Evolutionary conservation across 2,329 filamentous ascomycete genomes (phyloP).

Genomic region (Metarhizium sp.): DNA sequence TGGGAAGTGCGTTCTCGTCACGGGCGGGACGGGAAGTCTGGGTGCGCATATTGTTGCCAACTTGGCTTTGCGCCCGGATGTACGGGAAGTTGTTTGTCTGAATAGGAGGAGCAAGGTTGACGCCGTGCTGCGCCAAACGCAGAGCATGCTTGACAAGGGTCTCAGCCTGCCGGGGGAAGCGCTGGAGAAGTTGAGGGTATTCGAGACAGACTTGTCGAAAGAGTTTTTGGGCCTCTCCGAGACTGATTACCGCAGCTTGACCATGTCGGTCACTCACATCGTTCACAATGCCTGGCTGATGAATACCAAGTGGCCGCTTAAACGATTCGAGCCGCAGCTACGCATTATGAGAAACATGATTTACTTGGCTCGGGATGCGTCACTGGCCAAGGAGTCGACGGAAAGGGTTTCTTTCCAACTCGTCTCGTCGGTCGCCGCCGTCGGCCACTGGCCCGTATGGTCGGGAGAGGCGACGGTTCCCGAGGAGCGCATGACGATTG

Average conservation of each 20-base stretch:
- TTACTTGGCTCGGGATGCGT: constrained; percentile 28
- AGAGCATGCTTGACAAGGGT: background rate
- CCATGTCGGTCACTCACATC: constrained; percentile 32
- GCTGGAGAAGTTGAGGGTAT: background rate
- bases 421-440: background rate
- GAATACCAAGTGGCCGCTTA: constrained; percentile 21
- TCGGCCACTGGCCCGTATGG: constrained; percentile 20
- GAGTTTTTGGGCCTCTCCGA: background rate
- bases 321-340: constrained; percentile 34
- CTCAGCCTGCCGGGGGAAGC: background rate
- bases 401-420: background rate
- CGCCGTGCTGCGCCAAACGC: background rate
- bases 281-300: constrained; percentile 44
- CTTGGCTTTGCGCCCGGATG: constrained; percentile 15
- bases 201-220: background rate
- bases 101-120: constrained; percentile 25
- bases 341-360: constrained; percentile 35
- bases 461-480: constrained; percentile 23
- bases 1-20: constrained; percentile 21
- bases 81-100: constrained; percentile 31
- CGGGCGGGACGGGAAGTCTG: constrained; percentile 28
- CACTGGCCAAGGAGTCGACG: constrained; percentile 4
- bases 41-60: constrained; percentile 25
- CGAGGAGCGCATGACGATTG: constrained; percentile 30
- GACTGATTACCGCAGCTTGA: background rate